Conservation (phyloP, 148 eudicot genomes). For the Polygonum aviculare region DNA sequence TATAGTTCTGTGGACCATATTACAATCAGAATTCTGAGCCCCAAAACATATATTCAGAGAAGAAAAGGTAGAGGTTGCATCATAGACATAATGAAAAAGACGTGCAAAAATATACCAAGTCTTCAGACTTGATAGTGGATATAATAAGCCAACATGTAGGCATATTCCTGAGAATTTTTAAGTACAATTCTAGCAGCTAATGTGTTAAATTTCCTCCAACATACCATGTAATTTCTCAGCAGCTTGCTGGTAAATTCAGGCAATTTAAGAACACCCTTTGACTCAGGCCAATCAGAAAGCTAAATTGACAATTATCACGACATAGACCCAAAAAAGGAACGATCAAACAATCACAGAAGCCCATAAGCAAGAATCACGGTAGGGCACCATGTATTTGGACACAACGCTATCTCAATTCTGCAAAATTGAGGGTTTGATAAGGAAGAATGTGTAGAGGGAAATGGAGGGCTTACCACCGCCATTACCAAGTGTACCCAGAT, state of each 20-base stretch:
- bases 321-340: background rate
- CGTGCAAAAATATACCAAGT: background rate
- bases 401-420: background rate
- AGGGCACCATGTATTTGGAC: background rate
- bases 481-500: background rate
- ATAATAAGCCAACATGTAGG: background rate
- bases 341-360: background rate
- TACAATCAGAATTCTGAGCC: background rate
- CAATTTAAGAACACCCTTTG: background rate
- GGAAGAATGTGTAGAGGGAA: background rate
- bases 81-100: background rate
- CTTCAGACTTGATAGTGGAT: background rate
- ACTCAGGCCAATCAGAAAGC: background rate
- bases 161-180: background rate
- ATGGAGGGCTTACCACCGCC: constrained; percentile 9
- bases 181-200: background rate
- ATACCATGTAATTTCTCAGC: background rate
- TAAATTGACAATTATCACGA: background rate
- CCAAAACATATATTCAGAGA: background rate
- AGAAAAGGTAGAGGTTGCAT: background rate
- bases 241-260: background rate
- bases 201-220: background rate
- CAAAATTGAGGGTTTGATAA: background rate
- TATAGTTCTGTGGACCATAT: background rate
- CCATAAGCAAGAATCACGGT: background rate